A percentile compares a stretch with the other conserved stretches of the same genome.
phyloP scores from a whole-genome alignment of 2,329 filamentous ascomycete genomes.

The Ampelomyces quisqualis region DNA sequence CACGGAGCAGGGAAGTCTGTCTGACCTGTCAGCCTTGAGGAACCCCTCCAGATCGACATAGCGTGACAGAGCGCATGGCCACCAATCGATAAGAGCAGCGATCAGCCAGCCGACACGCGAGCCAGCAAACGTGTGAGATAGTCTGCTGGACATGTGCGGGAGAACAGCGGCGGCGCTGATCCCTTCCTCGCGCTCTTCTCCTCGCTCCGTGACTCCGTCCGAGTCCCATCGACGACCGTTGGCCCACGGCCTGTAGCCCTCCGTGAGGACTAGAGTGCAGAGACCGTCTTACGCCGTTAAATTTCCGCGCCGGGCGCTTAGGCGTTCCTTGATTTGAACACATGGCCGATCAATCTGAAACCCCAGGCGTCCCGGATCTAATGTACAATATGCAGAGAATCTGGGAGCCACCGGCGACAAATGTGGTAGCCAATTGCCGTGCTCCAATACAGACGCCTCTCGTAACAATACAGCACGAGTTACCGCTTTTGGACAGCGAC shows the following conservation, averaged over 20 bases:
- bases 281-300: constrained; percentile 36
- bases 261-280: constrained; percentile 12
- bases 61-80: constrained; percentile 37
- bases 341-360: constrained; percentile 38
- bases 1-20: constrained; percentile 34
- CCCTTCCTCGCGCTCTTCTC: constrained; percentile 19
- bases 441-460: constrained; percentile 5
- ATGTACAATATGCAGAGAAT: constrained; percentile 35
- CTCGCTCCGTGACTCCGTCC: constrained; percentile 18
- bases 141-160: constrained; percentile 23
- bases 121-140: constrained; percentile 24
- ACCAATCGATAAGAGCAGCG: constrained; percentile 44
- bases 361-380: constrained; percentile 37
- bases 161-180: constrained; percentile 18
- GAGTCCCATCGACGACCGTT: constrained; percentile 2
- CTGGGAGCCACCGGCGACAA: constrained; percentile 27
- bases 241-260: not conserved
- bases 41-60: constrained; percentile 38
- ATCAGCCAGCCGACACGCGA: constrained; percentile 28
- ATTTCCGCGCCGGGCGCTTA: constrained; percentile 37
- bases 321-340: constrained; percentile 33
- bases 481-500: constrained; percentile 5
- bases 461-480: constrained; percentile 7
- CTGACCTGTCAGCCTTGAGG: constrained; percentile 40
- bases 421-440: constrained; percentile 26